Evolutionary conservation across 2,329 filamentous ascomycete genomes (phyloP).

Genomic region (Nemania bipapillata): DNA sequence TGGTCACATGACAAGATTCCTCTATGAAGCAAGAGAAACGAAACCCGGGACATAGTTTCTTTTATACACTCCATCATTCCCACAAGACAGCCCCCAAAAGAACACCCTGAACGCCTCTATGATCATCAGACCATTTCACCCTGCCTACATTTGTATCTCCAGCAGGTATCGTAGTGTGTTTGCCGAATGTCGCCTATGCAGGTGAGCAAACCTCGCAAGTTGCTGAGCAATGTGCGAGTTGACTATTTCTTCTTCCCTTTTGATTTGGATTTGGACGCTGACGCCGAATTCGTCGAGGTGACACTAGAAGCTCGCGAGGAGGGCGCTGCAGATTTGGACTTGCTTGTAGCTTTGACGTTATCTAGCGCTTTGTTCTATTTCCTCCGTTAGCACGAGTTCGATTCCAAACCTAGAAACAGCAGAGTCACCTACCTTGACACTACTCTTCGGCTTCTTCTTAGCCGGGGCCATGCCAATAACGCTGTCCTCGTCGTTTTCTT

Average conservation of each 20-base stretch:
- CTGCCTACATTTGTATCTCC: background rate
- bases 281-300: constrained; percentile 74
- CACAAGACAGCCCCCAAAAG: background rate
- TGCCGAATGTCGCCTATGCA: background rate
- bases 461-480: constrained; percentile 82
- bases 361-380: constrained; percentile 91
- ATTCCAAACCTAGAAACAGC: background rate
- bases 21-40: constrained; percentile 12
- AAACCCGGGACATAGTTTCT: background rate
- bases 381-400: constrained; percentile 32
- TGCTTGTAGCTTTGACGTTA: constrained; percentile 79
- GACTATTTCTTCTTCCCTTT: constrained; percentile 66
- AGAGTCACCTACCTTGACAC: constrained; percentile 76
- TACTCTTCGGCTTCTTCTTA: constrained; percentile 94
- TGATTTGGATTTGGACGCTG: constrained; percentile 56
- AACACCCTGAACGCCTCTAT: constrained; percentile 36
- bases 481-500: constrained; percentile 84
- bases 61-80: constrained; percentile 31
- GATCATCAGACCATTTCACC: constrained; percentile 23
- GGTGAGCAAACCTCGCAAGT: background rate
- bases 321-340: constrained; percentile 76
- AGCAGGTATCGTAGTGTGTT: background rate
- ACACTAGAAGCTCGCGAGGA: constrained; percentile 92
- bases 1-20: background rate
- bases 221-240: constrained; percentile 4